Conservation (phyloP, 768 basidiomycete species). For the Trametes elegans region DNA sequence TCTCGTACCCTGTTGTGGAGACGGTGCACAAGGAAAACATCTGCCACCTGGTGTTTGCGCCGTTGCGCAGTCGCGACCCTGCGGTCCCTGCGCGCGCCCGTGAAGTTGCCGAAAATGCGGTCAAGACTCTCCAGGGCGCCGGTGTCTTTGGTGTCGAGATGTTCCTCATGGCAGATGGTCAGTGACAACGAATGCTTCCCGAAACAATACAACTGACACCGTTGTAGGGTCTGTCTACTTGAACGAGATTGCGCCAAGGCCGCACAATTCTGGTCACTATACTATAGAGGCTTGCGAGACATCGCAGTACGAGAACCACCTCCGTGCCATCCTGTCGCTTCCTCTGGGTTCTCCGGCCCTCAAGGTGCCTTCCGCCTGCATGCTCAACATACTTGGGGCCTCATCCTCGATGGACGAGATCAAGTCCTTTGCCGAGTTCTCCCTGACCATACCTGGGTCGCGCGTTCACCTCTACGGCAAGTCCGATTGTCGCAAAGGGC, state of each 20-base stretch:
- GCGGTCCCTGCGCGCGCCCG: constrained; percentile 60
- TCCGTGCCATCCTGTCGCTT: constrained; percentile 87
- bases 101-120: constrained; percentile 73
- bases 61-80: constrained; percentile 62
- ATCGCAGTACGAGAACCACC: constrained; percentile 97
- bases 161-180: constrained; percentile 90
- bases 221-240: constrained; percentile 68
- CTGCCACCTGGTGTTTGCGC: constrained; percentile 90
- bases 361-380: constrained; percentile 82
- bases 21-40: constrained; percentile 94
- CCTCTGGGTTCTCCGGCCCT: constrained; percentile 88
- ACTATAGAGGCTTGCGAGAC: constrained; percentile 97
- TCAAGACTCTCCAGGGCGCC: constrained; percentile 78
- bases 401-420: constrained; percentile 67
- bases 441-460: constrained; percentile 71
- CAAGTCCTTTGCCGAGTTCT: constrained; percentile 49
- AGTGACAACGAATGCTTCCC: constrained; percentile 20
- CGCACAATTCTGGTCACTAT: constrained; percentile 98
- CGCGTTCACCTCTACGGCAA: constrained; percentile 95
- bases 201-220: background rate
- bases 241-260: constrained; percentile 97
- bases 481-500: constrained; percentile 77
- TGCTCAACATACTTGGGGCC: constrained; percentile 94
- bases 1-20: constrained; percentile 89
- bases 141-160: constrained; percentile 98